These are phyloP conservation scores for Phoma herbarum DNA, from an alignment of 2,329 filamentous ascomycete species.

Conservation along the genomic window DNA sequence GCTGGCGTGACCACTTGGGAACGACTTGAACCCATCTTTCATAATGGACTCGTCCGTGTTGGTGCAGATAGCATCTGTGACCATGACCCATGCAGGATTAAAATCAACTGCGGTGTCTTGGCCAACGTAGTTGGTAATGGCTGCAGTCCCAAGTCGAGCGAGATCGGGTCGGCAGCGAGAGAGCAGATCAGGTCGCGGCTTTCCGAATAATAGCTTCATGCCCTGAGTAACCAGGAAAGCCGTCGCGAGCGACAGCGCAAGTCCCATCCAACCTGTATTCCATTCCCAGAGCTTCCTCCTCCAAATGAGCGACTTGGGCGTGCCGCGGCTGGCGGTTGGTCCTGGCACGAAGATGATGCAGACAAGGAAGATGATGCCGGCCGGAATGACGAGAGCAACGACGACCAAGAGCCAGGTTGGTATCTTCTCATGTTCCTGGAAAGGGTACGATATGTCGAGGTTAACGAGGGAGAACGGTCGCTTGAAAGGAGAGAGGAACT, in stretches of 20 bases:
- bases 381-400: slow-evolving; percentile 71
- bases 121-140: slow-evolving; percentile 67
- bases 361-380: slow-evolving; percentile 72
- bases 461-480: slow-evolving; percentile 77
- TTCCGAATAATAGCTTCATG: slow-evolving; percentile 78
- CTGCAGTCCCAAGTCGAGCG: slow-evolving; percentile 59
- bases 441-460: slow-evolving; percentile 81
- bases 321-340: slow-evolving; percentile 68
- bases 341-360: slow-evolving; percentile 76
- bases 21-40: slow-evolving; percentile 85
- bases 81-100: slow-evolving; percentile 70
- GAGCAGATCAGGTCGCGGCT: slow-evolving; percentile 70
- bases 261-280: slow-evolving; percentile 84
- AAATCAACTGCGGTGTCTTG: slow-evolving; percentile 48
- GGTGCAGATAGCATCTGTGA: slow-evolving; percentile 78
- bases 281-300: slow-evolving; percentile 89
- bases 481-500: slow-evolving; percentile 69
- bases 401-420: slow-evolving; percentile 70
- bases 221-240: slow-evolving; percentile 84
- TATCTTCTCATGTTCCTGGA: slow-evolving; percentile 75
- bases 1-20: slow-evolving; percentile 79
- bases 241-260: slow-evolving; percentile 74
- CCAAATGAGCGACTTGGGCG: slow-evolving; percentile 73
- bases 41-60: slow-evolving; percentile 69
- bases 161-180: slow-evolving; percentile 80